Evolutionary conservation across 345 rosid genomes (phyloP).

Genomic region (Populus euphratica): DNA sequence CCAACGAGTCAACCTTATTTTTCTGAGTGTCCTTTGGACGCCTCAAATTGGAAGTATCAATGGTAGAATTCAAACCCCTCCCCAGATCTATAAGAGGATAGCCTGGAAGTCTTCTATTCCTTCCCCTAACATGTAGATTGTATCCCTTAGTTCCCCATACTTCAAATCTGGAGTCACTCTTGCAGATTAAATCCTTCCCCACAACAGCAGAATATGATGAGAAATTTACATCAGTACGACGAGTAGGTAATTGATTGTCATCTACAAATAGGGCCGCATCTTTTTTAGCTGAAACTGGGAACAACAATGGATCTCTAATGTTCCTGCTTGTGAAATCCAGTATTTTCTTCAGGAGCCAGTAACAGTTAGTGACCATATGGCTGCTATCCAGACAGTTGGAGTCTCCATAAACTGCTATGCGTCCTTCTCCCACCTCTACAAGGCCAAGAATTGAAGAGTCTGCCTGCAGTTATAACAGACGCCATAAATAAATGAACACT

Average conservation of each 20-base stretch:
- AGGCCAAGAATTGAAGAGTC: constrained; percentile 93
- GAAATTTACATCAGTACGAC: constrained; percentile 88
- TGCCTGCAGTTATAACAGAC: constrained; percentile 40
- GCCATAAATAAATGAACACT: not conserved
- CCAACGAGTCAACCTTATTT: constrained; percentile 36
- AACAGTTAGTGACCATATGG: constrained; percentile 98
- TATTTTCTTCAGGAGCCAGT: constrained; percentile 82
- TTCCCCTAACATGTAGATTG: constrained; percentile 61
- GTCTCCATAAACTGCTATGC: constrained; percentile 85
- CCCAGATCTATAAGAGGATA: constrained; percentile 58
- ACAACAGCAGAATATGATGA: constrained; percentile 70
- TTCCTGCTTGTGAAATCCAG: constrained; percentile 73
- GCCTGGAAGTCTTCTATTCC: constrained; percentile 70
- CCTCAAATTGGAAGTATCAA: constrained; percentile 31
- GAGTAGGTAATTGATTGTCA: constrained; percentile 71
- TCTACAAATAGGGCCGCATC: constrained; percentile 49
- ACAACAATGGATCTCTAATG: constrained; percentile 69
- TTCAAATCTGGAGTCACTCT: constrained; percentile 81
- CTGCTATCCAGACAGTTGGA: constrained; percentile 96
- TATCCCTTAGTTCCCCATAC: constrained; percentile 94
- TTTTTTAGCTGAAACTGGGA: constrained; percentile 53
- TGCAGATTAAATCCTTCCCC: constrained; percentile 71
- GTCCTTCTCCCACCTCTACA: constrained; percentile 68
- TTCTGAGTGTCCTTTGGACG: constrained; percentile 36
- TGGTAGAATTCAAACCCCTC: constrained; percentile 49